Evolutionary conservation across 805 yeast species (phyloP).

Genomic region (Zygosaccharomyces lentus): DNA sequence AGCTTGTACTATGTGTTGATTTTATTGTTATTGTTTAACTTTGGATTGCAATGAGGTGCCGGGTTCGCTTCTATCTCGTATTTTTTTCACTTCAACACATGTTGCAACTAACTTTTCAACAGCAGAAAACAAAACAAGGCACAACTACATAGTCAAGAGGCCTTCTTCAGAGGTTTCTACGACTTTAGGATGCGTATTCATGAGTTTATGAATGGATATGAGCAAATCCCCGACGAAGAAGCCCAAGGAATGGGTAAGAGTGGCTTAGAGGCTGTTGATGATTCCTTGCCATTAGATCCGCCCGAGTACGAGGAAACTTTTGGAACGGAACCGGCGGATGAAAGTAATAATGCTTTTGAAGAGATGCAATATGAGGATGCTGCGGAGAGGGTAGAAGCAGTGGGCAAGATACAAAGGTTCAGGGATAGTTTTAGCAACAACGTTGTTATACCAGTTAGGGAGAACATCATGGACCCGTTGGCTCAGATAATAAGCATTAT

Average conservation of each 20-base stretch:
- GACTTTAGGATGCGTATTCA: conserved; percentile 8
- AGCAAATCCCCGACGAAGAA: conserved; percentile 17
- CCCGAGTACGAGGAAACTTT: conserved; percentile 26
- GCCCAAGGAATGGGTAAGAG: neutral
- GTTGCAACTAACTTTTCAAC: conserved; percentile 1
- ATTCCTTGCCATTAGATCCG: conserved; percentile 31
- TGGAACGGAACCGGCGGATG: conserved; percentile 7
- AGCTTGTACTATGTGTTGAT: conserved; percentile 3
- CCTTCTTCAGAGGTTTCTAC: neutral
- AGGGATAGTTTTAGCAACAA: conserved; percentile 27
- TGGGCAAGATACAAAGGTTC: conserved; percentile 18
- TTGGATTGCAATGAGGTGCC: neutral
- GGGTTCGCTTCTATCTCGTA: neutral
- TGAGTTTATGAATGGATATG: conserved; percentile 12
- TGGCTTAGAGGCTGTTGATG: conserved; percentile 1
- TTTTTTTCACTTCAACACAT: conserved; percentile 1
- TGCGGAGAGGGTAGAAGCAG: conserved; percentile 37
- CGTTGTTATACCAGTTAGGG: conserved; percentile 38
- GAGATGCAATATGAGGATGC: conserved; percentile 14
- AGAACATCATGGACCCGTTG: conserved; percentile 45
- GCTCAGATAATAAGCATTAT: conserved; percentile 36
- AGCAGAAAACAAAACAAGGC: conserved; percentile 1
- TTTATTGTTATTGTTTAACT: neutral
- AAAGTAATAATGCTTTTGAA: conserved; percentile 23
- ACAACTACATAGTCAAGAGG: neutral